A percentile compares a stretch with the other conserved stretches of the same genome.
Conservation (phyloP, 2,329 filamentous ascomycete species). For the Pestalotiopsis sp. region DNA sequence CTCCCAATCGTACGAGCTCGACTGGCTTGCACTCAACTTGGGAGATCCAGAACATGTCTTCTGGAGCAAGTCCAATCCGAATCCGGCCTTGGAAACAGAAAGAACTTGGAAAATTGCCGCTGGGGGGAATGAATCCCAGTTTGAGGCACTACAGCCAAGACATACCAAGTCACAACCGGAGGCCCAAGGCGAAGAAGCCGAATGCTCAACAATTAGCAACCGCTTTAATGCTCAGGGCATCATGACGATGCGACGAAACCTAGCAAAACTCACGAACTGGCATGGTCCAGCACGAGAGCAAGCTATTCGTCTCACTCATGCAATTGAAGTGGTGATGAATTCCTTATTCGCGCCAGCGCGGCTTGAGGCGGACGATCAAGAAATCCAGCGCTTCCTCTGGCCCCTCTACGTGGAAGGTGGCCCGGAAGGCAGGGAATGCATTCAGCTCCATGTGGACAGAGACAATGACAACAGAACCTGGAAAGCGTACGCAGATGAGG, state of each 20-base stretch:
- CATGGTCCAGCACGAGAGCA: not conserved
- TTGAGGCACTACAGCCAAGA: too few relatives aligned
- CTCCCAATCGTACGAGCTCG: not conserved
- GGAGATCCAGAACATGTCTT: too few relatives aligned
- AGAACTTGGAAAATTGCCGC: too few relatives aligned
- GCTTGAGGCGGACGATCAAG: not conserved
- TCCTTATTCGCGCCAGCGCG: not conserved
- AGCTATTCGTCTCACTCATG: not conserved
- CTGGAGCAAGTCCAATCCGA: too few relatives aligned
- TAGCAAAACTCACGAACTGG: not conserved
- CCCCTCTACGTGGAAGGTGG: too few relatives aligned
- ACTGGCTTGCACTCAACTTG: not conserved
- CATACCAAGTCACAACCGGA: too few relatives aligned
- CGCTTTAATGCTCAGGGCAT: not conserved
- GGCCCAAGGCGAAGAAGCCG: too few relatives aligned
- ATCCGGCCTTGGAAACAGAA: too few relatives aligned
- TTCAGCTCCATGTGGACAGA: not conserved
- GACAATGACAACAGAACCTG: not conserved
- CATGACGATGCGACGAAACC: not conserved
- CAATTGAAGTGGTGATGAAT: not conserved
- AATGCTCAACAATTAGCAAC: not conserved
- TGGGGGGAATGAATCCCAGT: too few relatives aligned
- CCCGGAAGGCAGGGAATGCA: not conserved
- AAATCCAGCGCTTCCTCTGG: not conserved
- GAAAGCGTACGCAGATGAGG: not conserved